These are phyloP conservation scores for Sporothrix schenckii DNA, from an alignment of 2,329 filamentous ascomycete genomes.

Conservation along the genomic window DNA sequence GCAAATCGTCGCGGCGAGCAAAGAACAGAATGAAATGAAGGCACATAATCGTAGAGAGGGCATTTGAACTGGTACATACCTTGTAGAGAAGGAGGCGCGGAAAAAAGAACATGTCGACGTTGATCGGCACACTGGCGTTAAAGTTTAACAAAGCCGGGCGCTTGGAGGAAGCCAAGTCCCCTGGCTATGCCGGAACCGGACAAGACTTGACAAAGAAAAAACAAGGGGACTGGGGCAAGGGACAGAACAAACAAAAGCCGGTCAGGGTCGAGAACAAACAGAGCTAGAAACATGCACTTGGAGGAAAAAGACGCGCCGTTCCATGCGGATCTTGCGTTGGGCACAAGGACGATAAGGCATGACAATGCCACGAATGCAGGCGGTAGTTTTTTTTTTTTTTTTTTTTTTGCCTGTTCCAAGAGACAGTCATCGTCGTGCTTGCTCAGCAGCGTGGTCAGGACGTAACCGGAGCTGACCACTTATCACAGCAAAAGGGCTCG, in stretches of 20 bases:
- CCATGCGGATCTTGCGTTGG: no score
- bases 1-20: neutral
- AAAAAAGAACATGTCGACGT: neutral
- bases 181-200: slow-evolving; percentile 14
- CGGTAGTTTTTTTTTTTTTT: no score
- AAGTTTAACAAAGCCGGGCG: neutral
- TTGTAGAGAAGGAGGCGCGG: neutral
- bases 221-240: neutral
- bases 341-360: no score
- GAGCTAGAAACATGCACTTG: no score
- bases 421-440: slow-evolving; percentile 1
- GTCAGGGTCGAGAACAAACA: neutral
- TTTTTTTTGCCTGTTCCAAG: neutral
- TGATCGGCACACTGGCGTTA: neutral
- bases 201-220: slow-evolving; percentile 3
- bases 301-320: no score
- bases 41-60: no score
- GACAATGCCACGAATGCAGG: neutral
- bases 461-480: neutral
- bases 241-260: neutral
- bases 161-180: neutral
- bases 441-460: neutral
- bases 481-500: neutral
- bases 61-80: neutral
- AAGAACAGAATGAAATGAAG: neutral